Conservation (phyloP, 129 eudicot genomes). For the Lonicera japonica region DNA sequence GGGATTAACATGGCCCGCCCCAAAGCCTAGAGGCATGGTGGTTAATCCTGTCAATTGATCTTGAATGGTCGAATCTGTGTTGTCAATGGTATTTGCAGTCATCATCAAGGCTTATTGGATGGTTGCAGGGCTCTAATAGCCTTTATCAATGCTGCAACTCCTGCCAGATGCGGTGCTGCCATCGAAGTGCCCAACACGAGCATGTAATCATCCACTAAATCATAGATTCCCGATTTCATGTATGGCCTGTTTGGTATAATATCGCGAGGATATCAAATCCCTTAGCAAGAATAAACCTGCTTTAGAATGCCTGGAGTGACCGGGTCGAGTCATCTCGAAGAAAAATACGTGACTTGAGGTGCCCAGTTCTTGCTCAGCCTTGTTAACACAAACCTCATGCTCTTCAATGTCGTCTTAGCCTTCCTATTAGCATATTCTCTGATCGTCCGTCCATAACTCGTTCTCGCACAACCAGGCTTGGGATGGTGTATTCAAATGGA, state of each 20-base stretch:
- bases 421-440: slow-evolving; percentile 26
- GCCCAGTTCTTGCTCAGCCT: slow-evolving; percentile 33
- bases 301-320: slow-evolving; percentile 29
- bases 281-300: slow-evolving; percentile 58
- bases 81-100: slow-evolving; percentile 31
- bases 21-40: slow-evolving; percentile 30
- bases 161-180: slow-evolving; percentile 52
- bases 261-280: slow-evolving; percentile 47
- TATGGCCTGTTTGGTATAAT: slow-evolving; percentile 23
- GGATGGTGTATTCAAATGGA: neutral
- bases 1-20: slow-evolving; percentile 38
- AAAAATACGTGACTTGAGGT: slow-evolving; percentile 32
- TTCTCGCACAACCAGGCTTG: slow-evolving; percentile 13
- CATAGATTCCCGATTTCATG: slow-evolving; percentile 18
- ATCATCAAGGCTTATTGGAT: slow-evolving; percentile 57
- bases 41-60: slow-evolving; percentile 11
- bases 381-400: slow-evolving; percentile 32
- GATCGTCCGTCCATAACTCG: slow-evolving; percentile 2
- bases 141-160: slow-evolving; percentile 37
- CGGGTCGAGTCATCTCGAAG: slow-evolving; percentile 48
- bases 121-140: slow-evolving; percentile 57
- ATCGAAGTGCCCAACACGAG: slow-evolving; percentile 43
- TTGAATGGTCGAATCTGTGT: slow-evolving; percentile 7
- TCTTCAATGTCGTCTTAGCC: slow-evolving; percentile 18
- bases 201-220: slow-evolving; percentile 25